A percentile compares a stretch with the other conserved stretches of the same genome.
phyloP scores from a whole-genome alignment of 345 rosid genomes.

The Iberis pinnata region DNA sequence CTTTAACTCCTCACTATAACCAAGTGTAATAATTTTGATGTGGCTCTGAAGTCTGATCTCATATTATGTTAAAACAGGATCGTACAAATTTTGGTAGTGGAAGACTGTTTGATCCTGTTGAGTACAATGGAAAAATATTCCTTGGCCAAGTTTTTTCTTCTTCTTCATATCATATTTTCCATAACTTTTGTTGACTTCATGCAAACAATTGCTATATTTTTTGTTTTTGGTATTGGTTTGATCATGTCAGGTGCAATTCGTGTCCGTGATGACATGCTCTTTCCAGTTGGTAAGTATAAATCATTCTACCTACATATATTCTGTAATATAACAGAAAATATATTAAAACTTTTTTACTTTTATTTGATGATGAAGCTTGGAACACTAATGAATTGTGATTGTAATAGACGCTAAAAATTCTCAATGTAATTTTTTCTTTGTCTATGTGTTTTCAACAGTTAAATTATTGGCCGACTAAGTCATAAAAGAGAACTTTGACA shows the following conservation, averaged over 20 bases:
- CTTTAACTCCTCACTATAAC: neutral
- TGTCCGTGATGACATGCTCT: slow-evolving; percentile 90
- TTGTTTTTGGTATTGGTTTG: slow-evolving; percentile 90
- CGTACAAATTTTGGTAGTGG: slow-evolving; percentile 95
- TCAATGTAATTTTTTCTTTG: neutral
- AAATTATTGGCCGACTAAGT: slow-evolving; percentile 89
- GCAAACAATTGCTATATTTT: slow-evolving; percentile 96
- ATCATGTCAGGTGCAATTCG: slow-evolving; percentile 90
- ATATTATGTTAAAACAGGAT: slow-evolving; percentile 45
- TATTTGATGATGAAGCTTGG: too few relatives aligned
- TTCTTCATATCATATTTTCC: slow-evolving; percentile 3
- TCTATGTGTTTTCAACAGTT: slow-evolving; percentile 38
- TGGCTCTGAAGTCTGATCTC: slow-evolving; percentile 11
- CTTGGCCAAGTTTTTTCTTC: slow-evolving; percentile 75
- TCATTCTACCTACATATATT: too few relatives aligned
- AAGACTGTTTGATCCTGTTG: slow-evolving; percentile 88
- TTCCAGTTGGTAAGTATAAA: slow-evolving; percentile 82
- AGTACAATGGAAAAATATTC: slow-evolving; percentile 55
- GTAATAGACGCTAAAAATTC: too few relatives aligned
- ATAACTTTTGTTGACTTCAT: slow-evolving; percentile 28
- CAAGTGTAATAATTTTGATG: slow-evolving; percentile 3
- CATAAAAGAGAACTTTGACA: slow-evolving; percentile 48
- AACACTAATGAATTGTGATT: too few relatives aligned
- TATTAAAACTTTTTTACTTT: too few relatives aligned
- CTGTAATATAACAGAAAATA: too few relatives aligned